Conservation (phyloP, 257 asterid species). For the Scutellaria barbata region DNA sequence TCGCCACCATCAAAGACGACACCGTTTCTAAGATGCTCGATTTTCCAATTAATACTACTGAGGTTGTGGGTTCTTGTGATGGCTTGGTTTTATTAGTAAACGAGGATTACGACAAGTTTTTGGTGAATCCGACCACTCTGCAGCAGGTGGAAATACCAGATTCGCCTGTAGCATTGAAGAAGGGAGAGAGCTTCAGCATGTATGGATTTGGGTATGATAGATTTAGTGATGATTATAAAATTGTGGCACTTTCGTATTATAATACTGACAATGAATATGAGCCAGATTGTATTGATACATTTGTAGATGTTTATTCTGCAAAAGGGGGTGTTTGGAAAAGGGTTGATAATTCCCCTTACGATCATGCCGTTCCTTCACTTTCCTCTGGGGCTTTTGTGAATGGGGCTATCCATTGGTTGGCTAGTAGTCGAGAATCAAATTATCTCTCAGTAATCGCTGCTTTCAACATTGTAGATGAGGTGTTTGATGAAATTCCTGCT, state of each 20-base stretch:
- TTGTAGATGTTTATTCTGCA: not conserved
- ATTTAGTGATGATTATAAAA: not conserved
- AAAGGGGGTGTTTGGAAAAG: not conserved
- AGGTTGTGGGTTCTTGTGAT: not conserved
- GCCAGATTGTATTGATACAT: not conserved
- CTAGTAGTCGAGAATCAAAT: not conserved
- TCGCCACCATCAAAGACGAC: not conserved
- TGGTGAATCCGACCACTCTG: constrained; percentile 2
- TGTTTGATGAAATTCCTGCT: not conserved
- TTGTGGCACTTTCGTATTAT: not conserved
- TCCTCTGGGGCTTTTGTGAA: not conserved
- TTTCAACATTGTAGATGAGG: not conserved
- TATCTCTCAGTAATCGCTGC: not conserved
- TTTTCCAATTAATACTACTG: not conserved
- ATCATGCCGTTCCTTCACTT: not conserved
- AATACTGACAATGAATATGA: not conserved
- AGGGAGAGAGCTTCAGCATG: not conserved
- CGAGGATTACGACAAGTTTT: not conserved
- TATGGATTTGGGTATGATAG: not conserved
- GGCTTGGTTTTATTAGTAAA: not conserved
- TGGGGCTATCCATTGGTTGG: constrained; percentile 10
- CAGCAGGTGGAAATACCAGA: not conserved
- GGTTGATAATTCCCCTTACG: not conserved
- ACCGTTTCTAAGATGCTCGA: not conserved
- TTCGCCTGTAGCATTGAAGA: not conserved